Evolutionary conservation across 2,329 filamentous ascomycete genomes (phyloP), one percentile per base, ranked within the genome.

Genomic region (Trematosphaeria pertusa): DNA sequence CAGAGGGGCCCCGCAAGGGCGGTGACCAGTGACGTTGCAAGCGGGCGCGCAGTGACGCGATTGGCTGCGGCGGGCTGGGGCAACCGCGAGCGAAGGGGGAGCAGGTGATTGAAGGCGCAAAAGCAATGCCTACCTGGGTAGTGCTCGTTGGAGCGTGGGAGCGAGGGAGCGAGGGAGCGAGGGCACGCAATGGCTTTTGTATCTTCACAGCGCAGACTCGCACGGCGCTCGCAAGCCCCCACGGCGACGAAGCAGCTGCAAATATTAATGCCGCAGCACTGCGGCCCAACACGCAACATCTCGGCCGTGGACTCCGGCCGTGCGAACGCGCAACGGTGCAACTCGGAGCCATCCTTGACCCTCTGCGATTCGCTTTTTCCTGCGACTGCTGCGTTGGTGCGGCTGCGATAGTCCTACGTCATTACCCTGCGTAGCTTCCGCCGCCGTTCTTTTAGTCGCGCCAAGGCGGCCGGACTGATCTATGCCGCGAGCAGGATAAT

Each of bases 21-120:
- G 60, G 65, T 69, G 65, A 70, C 63, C n/a, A n/a, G n/a, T n/a
- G n/a, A n/a, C 8, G 62, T 58, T 59, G 41, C 32, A 41, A 26
- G 24, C 43, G 44, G 51, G 26, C 30, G 30, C 43, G 42, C 36
- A 46, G 43, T 45, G 53, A 50, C 56, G 43, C 47, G 37, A 54
- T 68, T 66, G 62, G 64, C 24, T 48, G 52, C 53, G 18, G 34
- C 21, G 41, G 26, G 4, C 32, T 12, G 7, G n/a, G 11, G 43
- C 37, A 43, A 11, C 18, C 14, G 34, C 45, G 43, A 36, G 12
- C 20, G 33, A 17, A 12, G 15, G 9, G 15, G 19, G 33, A 19
- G 20, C 37, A 34, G 14, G 24, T 42, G 50, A 52, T 40, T 22
- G 30, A 17, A 12, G 15, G 14, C 37, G 47, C 50, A 62, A 58